Conservation (phyloP, 768 basidiomycete species). For the Fomitopsis pulvina region DNA sequence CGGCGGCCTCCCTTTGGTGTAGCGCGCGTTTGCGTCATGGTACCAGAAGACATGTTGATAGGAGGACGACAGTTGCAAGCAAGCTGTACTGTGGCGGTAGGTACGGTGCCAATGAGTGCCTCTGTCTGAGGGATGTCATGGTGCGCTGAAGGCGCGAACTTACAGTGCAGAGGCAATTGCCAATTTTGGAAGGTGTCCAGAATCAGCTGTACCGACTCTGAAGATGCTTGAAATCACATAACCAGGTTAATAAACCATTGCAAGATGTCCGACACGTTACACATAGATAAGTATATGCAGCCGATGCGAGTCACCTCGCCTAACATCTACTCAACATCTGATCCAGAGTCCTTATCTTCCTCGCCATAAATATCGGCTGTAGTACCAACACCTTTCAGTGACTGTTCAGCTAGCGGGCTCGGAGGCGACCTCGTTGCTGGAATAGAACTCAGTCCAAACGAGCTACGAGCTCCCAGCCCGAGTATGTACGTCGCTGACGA, state of each 20-base stretch:
- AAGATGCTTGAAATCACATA: too few relatives aligned
- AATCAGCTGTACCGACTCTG: neutral
- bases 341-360: constrained; percentile 3
- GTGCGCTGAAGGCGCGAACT: too few relatives aligned
- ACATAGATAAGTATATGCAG: too few relatives aligned
- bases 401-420: neutral
- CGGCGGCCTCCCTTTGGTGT: neutral
- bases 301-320: neutral
- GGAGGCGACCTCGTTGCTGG: constrained; percentile 5
- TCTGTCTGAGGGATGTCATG: too few relatives aligned
- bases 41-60: constrained; percentile 1
- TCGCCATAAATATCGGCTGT: constrained; percentile 11
- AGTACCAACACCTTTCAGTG: too few relatives aligned
- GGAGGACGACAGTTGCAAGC: neutral
- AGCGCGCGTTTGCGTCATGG: neutral
- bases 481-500: constrained; percentile 60
- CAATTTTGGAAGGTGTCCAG: neutral
- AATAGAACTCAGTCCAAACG: constrained; percentile 16
- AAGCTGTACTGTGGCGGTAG: too few relatives aligned
- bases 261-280: too few relatives aligned
- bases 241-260: too few relatives aligned
- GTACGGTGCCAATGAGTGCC: too few relatives aligned
- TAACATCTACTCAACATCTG: constrained; percentile 13
- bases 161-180: neutral
- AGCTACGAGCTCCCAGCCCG: constrained; percentile 44